A percentile compares a stretch with the other conserved stretches of the same genome.
Evolutionary conservation across 768 basidiomycete species (phyloP).

Genomic region (Steccherinum ochraceum): DNA sequence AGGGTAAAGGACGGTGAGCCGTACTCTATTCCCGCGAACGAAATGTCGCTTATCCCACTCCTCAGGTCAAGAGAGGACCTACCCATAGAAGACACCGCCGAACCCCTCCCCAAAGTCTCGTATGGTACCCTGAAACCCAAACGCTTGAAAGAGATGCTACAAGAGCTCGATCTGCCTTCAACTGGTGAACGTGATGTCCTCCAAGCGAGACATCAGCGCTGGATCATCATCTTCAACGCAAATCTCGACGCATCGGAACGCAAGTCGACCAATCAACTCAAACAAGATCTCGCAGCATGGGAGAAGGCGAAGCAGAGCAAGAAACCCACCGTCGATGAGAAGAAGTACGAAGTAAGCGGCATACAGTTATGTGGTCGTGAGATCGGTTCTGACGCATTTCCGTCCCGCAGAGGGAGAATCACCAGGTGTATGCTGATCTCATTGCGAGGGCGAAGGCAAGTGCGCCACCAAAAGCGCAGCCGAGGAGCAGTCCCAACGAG

Average conservation of each 20-base stretch:
- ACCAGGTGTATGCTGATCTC: not conserved
- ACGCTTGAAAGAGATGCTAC: slow-evolving; percentile 49
- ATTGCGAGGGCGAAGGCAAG: not conserved
- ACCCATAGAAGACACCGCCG: slow-evolving; percentile 23
- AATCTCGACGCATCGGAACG: slow-evolving; percentile 53
- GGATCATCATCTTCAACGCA: slow-evolving; percentile 65
- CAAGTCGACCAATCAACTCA: slow-evolving; percentile 40
- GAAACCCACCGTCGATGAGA: slow-evolving; percentile 32
- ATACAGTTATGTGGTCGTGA: too few species aligned
- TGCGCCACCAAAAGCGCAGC: too few species aligned
- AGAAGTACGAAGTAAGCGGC: slow-evolving; percentile 9
- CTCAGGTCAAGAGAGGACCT: slow-evolving; percentile 2
- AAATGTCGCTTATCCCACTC: slow-evolving; percentile 13
- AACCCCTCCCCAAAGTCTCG: slow-evolving; percentile 55
- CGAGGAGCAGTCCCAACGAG: too few species aligned
- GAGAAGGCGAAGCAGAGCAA: slow-evolving; percentile 33
- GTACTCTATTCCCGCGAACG: not conserved
- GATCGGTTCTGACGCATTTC: too few species aligned
- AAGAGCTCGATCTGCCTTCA: slow-evolving; percentile 41
- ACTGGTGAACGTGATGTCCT: slow-evolving; percentile 46
- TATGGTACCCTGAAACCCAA: slow-evolving; percentile 61
- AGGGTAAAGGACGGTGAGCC: slow-evolving; percentile 13
- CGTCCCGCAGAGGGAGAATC: not conserved
- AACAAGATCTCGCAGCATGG: slow-evolving; percentile 50
- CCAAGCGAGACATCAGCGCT: slow-evolving; percentile 56